phyloP scores from a whole-genome alignment of 2,329 filamentous ascomycete species.

The Pezicula radicicola region DNA sequence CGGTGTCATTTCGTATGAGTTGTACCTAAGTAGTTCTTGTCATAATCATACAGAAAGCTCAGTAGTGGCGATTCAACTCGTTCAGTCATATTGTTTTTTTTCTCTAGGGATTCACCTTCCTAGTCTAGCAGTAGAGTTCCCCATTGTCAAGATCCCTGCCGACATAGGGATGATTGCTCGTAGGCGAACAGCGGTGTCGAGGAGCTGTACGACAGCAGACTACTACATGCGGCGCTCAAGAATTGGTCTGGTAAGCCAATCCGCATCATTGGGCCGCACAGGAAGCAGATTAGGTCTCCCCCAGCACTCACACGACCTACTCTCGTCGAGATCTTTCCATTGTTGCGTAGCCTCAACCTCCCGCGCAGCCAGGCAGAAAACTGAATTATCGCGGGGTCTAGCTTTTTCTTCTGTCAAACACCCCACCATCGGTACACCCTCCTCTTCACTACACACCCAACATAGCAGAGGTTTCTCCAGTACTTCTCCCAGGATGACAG shows the following conservation, averaged over 20 bases:
- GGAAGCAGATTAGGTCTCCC: background rate
- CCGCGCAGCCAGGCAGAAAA: slow-evolving; percentile 5
- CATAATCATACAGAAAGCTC: background rate
- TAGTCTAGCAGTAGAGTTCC: too few species aligned
- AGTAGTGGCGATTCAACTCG: background rate
- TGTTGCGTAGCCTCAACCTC: slow-evolving; percentile 9
- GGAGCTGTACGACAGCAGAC: too few species aligned
- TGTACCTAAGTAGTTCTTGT: background rate
- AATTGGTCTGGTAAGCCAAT: too few species aligned
- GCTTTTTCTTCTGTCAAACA: slow-evolving; percentile 8
- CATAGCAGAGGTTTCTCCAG: slow-evolving; percentile 38
- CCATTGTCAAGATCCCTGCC: too few species aligned
- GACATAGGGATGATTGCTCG: too few species aligned
- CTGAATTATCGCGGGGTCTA: slow-evolving; percentile 21
- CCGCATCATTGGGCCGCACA: background rate
- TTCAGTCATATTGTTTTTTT: too few species aligned
- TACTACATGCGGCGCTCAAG: too few species aligned
- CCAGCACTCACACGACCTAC: background rate
- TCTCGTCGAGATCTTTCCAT: background rate
- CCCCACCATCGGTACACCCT: slow-evolving; percentile 6
- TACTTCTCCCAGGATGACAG: slow-evolving; percentile 68
- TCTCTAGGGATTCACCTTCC: too few species aligned
- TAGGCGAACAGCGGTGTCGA: too few species aligned
- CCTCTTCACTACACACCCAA: slow-evolving; percentile 4
- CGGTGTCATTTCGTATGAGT: background rate